These are phyloP conservation scores for Wolfiporia cocos DNA, from an alignment of 1,284 basidiomycete genomes.

Conservation along the genomic window DNA sequence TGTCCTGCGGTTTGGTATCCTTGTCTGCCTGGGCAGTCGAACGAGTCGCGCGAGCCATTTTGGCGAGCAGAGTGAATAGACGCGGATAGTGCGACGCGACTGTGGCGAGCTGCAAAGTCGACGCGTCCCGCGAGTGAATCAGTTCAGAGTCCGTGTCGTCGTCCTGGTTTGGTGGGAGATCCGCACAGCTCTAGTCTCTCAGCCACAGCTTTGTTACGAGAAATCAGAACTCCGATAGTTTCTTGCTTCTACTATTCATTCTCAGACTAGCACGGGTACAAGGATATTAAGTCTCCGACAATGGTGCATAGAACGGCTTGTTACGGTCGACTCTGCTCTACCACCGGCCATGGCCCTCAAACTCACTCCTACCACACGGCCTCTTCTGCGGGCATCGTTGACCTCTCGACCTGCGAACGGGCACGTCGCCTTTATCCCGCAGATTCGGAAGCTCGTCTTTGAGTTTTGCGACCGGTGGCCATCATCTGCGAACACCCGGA, in stretches of 20 bases:
- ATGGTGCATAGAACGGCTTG: no score
- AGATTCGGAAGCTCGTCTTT: constrained; percentile 76
- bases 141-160: constrained; percentile 16
- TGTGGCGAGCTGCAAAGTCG: constrained; percentile 20
- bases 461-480: constrained; percentile 81
- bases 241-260: no score
- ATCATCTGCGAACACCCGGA: constrained; percentile 65
- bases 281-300: no score
- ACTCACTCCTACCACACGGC: constrained; percentile 26
- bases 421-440: constrained; percentile 62
- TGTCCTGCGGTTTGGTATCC: constrained; percentile 25
- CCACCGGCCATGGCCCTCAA: constrained; percentile 31
- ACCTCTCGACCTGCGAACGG: constrained; percentile 65
- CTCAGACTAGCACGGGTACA: no score
- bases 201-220: no score
- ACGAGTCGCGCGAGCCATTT: constrained; percentile 70
- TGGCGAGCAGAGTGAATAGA: constrained; percentile 12
- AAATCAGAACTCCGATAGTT: no score
- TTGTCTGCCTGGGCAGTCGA: constrained; percentile 42
- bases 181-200: no score
- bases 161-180: no score
- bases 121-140: constrained; percentile 25
- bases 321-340: neutral
- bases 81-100: constrained; percentile 25
- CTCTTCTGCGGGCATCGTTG: constrained; percentile 52